These are phyloP conservation scores for Gaertneriomyces sp. DNA, from an alignment of 192 early-diverging fungal species.

Conservation along the genomic window DNA sequence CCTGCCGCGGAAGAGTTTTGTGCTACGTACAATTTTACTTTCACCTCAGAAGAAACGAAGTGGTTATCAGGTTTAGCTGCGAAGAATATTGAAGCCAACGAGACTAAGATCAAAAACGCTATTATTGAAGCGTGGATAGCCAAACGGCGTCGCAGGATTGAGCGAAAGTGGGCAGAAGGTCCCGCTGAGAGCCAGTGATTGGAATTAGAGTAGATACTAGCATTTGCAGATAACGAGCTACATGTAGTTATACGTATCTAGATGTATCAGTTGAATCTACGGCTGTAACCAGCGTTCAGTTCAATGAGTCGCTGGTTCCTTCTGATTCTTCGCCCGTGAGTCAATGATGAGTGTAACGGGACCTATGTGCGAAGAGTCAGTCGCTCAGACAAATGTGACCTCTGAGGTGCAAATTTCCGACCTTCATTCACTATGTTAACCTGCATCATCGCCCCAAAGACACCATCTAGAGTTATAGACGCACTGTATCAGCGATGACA, in stretches of 20 bases:
- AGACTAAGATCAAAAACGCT: conserved; percentile 1
- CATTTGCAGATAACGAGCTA: too few species aligned
- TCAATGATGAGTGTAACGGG: conserved; percentile 60
- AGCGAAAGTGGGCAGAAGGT: not conserved
- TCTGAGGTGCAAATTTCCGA: not conserved
- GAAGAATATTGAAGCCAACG: conserved; percentile 1
- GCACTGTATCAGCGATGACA: not conserved
- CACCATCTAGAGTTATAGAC: conserved; percentile 57
- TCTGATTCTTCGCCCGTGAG: conserved; percentile 29
- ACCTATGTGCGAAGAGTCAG: conserved; percentile 25
- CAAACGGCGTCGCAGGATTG: not conserved
- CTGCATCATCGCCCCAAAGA: conserved; percentile 96
- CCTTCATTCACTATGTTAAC: conserved; percentile 84
- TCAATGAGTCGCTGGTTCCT: too few species aligned
- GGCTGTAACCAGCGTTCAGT: too few species aligned
- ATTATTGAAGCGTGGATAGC: conserved; percentile 6
- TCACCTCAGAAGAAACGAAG: conserved; percentile 1
- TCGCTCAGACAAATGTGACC: not conserved
- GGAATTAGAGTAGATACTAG: not conserved
- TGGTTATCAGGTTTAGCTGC: conserved; percentile 3
- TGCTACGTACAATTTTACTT: conserved; percentile 23
- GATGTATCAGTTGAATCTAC: too few species aligned
- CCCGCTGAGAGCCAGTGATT: not conserved
- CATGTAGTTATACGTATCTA: too few species aligned
- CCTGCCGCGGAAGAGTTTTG: conserved; percentile 6